Conservation (phyloP, 2,329 filamentous ascomycete genomes). For the Exophiala sideris region DNA sequence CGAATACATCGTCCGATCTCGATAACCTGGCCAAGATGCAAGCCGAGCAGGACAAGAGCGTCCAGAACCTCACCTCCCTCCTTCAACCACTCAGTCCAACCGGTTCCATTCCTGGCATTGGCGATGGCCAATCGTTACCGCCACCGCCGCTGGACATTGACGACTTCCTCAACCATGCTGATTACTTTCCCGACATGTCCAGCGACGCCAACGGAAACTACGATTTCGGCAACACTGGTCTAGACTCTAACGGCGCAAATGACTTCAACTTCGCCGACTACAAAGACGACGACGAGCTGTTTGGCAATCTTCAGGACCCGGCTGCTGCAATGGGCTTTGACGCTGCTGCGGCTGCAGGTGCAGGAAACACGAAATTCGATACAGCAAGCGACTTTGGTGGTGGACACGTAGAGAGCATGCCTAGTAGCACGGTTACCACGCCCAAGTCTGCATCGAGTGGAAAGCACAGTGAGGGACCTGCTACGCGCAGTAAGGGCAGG, state of each 20-base stretch:
- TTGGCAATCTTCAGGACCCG: slow-evolving; percentile 38
- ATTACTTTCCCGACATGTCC: slow-evolving; percentile 50
- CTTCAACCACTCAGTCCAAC: slow-evolving; percentile 78
- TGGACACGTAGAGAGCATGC: slow-evolving; percentile 41
- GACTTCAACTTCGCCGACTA: slow-evolving; percentile 20
- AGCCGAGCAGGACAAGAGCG: slow-evolving; percentile 71
- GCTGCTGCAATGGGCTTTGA: slow-evolving; percentile 32
- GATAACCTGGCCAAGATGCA: slow-evolving; percentile 76
- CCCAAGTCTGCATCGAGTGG: slow-evolving; percentile 29
- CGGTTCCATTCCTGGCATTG: slow-evolving; percentile 70
- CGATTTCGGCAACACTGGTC: slow-evolving; percentile 25
- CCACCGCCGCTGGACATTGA: slow-evolving; percentile 53
- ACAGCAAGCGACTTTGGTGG: slow-evolving; percentile 29
- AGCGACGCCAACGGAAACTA: slow-evolving; percentile 25
- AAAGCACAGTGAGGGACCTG: slow-evolving; percentile 1
- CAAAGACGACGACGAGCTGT: slow-evolving; percentile 39
- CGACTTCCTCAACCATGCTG: slow-evolving; percentile 53
- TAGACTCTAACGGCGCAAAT: slow-evolving; percentile 28
- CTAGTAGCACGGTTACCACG: slow-evolving; percentile 44
- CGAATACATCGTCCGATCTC: slow-evolving; percentile 69
- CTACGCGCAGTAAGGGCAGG: slow-evolving; percentile 13
- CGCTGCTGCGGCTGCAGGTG: slow-evolving; percentile 1
- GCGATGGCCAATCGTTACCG: slow-evolving; percentile 38
- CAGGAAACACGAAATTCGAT: slow-evolving; percentile 15
- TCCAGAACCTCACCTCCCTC: slow-evolving; percentile 69